phyloP scores from a whole-genome alignment of 2,329 filamentous ascomycete species.

The Macrophomina tecta region DNA sequence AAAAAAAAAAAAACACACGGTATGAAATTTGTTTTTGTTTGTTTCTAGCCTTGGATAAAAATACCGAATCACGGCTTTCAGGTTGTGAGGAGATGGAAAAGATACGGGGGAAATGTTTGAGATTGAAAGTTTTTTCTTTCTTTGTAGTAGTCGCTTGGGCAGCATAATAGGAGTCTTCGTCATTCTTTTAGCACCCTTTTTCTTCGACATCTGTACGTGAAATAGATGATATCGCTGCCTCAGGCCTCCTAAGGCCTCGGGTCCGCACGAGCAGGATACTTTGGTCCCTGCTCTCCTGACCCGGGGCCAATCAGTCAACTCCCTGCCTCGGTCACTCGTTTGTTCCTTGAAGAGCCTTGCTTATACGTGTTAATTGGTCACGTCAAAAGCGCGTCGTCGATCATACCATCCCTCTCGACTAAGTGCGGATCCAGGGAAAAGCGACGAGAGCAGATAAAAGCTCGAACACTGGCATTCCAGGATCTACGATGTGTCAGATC shows the following conservation, averaged over 20 bases:
- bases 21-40: too few relatives aligned
- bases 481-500: neutral
- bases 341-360: too few relatives aligned
- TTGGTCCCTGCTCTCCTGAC: too few relatives aligned
- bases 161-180: slow-evolving; percentile 24
- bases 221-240: too few relatives aligned
- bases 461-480: neutral
- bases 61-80: neutral
- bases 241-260: too few relatives aligned
- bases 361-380: neutral
- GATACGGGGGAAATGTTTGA: neutral
- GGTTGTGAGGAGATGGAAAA: neutral
- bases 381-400: neutral
- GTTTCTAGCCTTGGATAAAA: too few relatives aligned
- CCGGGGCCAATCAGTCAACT: too few relatives aligned
- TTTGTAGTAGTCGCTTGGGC: neutral
- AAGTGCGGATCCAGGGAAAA: neutral
- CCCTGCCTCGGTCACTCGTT: too few relatives aligned
- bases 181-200: neutral
- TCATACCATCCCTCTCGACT: neutral
- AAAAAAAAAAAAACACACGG: too few relatives aligned
- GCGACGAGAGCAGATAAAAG: neutral
- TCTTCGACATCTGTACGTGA: too few relatives aligned
- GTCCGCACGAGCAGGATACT: too few relatives aligned
- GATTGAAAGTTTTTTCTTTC: neutral